Base-by-base conservation (phyloP, 176 grass and related monocot species). In the Hyparrhenia diplandra region DNA sequence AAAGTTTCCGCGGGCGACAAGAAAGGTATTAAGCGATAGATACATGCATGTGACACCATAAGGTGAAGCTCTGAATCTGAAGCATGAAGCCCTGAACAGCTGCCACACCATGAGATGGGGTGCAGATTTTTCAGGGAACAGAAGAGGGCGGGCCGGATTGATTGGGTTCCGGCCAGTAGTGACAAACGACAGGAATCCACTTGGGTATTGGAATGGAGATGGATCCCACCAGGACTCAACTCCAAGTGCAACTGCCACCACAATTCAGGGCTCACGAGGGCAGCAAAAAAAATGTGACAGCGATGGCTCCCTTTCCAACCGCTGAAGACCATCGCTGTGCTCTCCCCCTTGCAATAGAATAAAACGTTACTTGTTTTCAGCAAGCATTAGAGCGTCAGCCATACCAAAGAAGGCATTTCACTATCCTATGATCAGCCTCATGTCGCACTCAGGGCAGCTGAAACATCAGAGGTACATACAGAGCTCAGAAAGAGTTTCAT, bases 361-460 rank as follows among this genome's bases (percentile, higher is more conserved):
- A 42, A 24, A 40, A 9, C 13, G 16, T 35, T 23, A 61, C 8
- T 60, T 47, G 60, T 78, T 62, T 37, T 13, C 42, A 64, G 17
- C 14, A 30, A 42, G n/a, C 11, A 20, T 40, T 67, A 23, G 23
- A 24, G 55, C 61, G 40, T 11, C 9, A 43, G 1, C n/a, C 6
- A 13, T 46, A 46, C 36, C 69, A 64, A 77, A 34, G 1, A 45
- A 25, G 39, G 14, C 40, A 54, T 34, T 67, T 63, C 43, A 4
- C 6, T 42, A 32, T 61, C 60, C 24, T 24, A 32, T 37, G 35
- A 69, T 42, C 65, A 27, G 54, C 24, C 23, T 70, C 30, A 42
- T 24, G 79, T 82, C 79, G 63, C 25, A 25, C 12, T 87, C 73
- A 57, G 37, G 65, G 20, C 65, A 42, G 55, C 31, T 87, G 32